Percentiles rank a stretch among this genome's conserved stretches.
These are phyloP conservation scores for Escovopsis weberi DNA, from an alignment of 2,329 filamentous ascomycete genomes.

Conservation along the genomic window DNA sequence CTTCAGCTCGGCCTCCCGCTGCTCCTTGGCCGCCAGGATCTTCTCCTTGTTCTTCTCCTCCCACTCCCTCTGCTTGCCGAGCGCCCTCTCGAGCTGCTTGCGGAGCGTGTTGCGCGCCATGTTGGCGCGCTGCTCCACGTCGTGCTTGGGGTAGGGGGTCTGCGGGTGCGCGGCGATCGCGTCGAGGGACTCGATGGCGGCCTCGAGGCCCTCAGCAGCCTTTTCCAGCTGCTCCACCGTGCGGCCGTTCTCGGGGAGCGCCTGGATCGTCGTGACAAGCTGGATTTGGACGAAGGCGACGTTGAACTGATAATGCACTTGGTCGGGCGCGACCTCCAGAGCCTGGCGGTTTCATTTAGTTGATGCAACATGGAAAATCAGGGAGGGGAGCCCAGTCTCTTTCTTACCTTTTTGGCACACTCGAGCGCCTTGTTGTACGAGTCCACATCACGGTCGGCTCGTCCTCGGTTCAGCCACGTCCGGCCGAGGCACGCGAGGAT, in stretches of 20 bases:
- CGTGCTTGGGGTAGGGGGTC: conserved; percentile 76
- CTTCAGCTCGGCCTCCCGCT: conserved; percentile 65
- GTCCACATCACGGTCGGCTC: conserved; percentile 43
- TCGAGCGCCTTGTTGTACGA: conserved; percentile 42
- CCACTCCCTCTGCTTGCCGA: conserved; percentile 76
- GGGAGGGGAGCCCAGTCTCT: conserved; percentile 4
- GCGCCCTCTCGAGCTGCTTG: conserved; percentile 75
- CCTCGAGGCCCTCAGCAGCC: conserved; percentile 66
- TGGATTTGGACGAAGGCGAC: conserved; percentile 96
- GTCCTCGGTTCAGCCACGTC: conserved; percentile 72
- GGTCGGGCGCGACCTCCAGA: conserved; percentile 62
- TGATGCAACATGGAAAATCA: not conserved
- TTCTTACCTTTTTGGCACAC: conserved; percentile 45
- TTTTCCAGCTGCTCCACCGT: conserved; percentile 68
- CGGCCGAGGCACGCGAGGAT: conserved; percentile 78
- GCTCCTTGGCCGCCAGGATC: conserved; percentile 63
- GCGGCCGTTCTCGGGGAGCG: conserved; percentile 59
- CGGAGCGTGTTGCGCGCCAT: conserved; percentile 95
- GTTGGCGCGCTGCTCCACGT: conserved; percentile 88
- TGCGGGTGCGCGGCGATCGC: conserved; percentile 47
- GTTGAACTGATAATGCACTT: conserved; percentile 91
- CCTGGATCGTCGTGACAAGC: conserved; percentile 68
- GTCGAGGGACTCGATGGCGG: conserved; percentile 62
- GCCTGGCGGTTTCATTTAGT: conserved; percentile 34
- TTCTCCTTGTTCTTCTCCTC: conserved; percentile 88